phyloP scores from a whole-genome alignment of 345 rosid genomes.

The Aethionema arabicum region DNA sequence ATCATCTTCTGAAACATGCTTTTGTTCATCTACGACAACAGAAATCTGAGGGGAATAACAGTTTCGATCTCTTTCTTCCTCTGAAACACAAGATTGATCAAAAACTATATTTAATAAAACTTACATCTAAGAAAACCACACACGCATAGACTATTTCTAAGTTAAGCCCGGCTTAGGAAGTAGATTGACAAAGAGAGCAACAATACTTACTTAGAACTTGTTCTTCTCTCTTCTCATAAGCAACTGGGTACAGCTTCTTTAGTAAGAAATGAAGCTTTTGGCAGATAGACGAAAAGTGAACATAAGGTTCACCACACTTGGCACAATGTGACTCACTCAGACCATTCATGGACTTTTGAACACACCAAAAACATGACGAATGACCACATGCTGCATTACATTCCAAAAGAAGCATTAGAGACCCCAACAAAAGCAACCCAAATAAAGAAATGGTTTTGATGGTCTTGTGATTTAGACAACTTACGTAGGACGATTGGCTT shows the following conservation, averaged over 20 bases:
- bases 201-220: background rate
- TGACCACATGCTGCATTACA: slow-evolving; percentile 76
- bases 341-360: slow-evolving; percentile 55
- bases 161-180: background rate
- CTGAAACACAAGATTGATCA: slow-evolving; percentile 43
- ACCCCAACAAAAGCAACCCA: background rate
- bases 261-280: background rate
- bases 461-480: slow-evolving; percentile 24
- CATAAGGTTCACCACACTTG: slow-evolving; percentile 38
- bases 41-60: slow-evolving; percentile 57
- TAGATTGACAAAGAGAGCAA: background rate
- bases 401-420: slow-evolving; percentile 6
- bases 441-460: background rate
- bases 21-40: slow-evolving; percentile 30
- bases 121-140: slow-evolving; percentile 5
- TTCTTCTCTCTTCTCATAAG: background rate
- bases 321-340: slow-evolving; percentile 53
- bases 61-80: slow-evolving; percentile 43
- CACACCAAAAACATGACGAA: slow-evolving; percentile 93
- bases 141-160: background rate
- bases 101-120: slow-evolving; percentile 5
- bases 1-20: slow-evolving; percentile 48
- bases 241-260: background rate
- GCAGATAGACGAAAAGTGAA: background rate
- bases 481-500: slow-evolving; percentile 82